Base-by-base conservation (phyloP, 305 asterid species). In the Withania somnifera region DNA sequence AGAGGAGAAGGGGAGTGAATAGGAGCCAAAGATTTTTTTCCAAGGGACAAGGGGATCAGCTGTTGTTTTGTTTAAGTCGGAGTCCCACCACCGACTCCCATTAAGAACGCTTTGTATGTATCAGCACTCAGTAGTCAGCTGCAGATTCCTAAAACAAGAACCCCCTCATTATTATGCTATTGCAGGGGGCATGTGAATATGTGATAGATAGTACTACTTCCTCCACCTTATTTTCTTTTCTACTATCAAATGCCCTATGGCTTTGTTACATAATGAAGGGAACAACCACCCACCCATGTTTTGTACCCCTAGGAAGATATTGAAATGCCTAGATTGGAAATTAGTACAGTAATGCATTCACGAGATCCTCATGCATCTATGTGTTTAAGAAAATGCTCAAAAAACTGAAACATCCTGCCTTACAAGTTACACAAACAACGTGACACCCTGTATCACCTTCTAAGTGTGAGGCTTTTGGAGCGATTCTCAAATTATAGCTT, bases 51-150 rank as follows among this genome's bases (percentile, higher is more conserved):
- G 22, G 20, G 38, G 6, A 45, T 22, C 78, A 71, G 58, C 78
- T 71, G 42, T 71, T 71, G 58, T 24, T 71, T 28, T 71, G 38
- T 71, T 71, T 24, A 71, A 45, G 79, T 71, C 3, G 14, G 51
- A 71, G 79, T 71, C 57, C 60, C 79, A 73, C 60, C 56, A 73
- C 60, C 47, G 79, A 75, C 77, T 68, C 53, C 77, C 54, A 38
- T 68, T 68, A 68, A 50, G 45, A 75, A 75, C 50, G 40, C 42
- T 73, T 67, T 52, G 22, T 52, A 6, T 64, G 24, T 7, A 64
- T 64, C 42, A 61, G 45, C 22, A 32, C 51, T 66, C 61, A 50
- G 45, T 14, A 47, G 45, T 75, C 79, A 75, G 79, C 79, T 73
- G 60, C 79, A 73, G 40, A 71, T 45, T 14, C 40, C 20, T 14